Conservation (phyloP, 2,329 filamentous ascomycete genomes). For the Didymella keratinophila region DNA sequence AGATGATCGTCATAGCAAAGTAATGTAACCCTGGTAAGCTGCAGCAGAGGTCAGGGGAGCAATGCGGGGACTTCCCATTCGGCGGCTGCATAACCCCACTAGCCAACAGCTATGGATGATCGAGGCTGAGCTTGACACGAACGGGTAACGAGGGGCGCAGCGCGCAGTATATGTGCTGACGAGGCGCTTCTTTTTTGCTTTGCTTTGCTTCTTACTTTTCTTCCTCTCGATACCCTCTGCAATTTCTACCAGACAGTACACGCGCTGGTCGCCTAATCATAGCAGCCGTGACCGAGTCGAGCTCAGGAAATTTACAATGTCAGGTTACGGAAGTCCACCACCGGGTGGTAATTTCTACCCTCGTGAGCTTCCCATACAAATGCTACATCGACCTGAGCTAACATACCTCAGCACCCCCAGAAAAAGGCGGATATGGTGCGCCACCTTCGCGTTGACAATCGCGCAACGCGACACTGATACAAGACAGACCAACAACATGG, state of each 20-base stretch:
- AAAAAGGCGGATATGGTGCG: slow-evolving; percentile 41
- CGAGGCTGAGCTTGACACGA: slow-evolving; percentile 46
- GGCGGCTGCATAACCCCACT: slow-evolving; percentile 37
- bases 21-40: slow-evolving; percentile 15
- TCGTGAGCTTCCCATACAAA: slow-evolving; percentile 30
- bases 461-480: slow-evolving; percentile 17
- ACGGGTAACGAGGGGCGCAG: slow-evolving; percentile 22
- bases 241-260: not conserved
- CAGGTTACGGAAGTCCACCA: slow-evolving; percentile 41
- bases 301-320: slow-evolving; percentile 31
- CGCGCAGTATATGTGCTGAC: slow-evolving; percentile 40
- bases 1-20: not conserved
- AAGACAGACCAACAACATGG: slow-evolving; percentile 35
- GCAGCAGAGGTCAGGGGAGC: slow-evolving; percentile 11
- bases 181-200: slow-evolving; percentile 12
- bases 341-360: slow-evolving; percentile 50
- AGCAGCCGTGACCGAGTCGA: not conserved
- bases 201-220: slow-evolving; percentile 3
- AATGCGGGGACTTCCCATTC: slow-evolving; percentile 18
- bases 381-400: slow-evolving; percentile 15
- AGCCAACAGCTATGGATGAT: slow-evolving; percentile 37
- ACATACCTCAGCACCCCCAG: slow-evolving; percentile 42
- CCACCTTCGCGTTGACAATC: not conserved
- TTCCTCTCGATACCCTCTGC: slow-evolving; percentile 4
- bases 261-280: slow-evolving; percentile 15